These are phyloP conservation scores for Glycine tomentella DNA, from an alignment of 306 rosid genomes.

Conservation along the genomic window DNA sequence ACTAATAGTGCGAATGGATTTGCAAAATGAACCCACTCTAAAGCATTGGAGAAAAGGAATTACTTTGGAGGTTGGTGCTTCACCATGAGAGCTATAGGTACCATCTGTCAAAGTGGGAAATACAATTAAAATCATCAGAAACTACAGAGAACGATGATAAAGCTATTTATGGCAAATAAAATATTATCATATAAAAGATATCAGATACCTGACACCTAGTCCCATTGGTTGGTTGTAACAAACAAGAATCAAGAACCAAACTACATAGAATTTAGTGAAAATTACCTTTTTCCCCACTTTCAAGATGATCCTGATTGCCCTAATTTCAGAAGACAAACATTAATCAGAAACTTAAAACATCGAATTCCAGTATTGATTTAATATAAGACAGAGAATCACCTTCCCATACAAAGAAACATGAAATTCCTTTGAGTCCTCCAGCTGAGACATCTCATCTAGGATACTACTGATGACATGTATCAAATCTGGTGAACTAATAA, in stretches of 20 bases:
- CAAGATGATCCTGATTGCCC: constrained; percentile 51
- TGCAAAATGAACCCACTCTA: constrained; percentile 40
- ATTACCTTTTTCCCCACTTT: constrained; percentile 55
- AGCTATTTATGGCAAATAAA: background rate
- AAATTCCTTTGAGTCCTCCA: constrained; percentile 85
- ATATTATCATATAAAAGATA: background rate
- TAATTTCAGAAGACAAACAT: constrained; percentile 46
- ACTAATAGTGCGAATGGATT: constrained; percentile 15
- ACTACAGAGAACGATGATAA: background rate
- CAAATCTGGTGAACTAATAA: constrained; percentile 70
- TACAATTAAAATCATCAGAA: constrained; percentile 36
- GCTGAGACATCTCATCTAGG: constrained; percentile 82
- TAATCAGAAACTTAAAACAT: constrained; percentile 43
- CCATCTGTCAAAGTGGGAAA: constrained; percentile 53
- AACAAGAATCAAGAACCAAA: constrained; percentile 14
- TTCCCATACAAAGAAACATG: constrained; percentile 84
- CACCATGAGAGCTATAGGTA: constrained; percentile 42
- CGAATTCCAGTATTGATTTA: constrained; percentile 23
- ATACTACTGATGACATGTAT: constrained; percentile 49
- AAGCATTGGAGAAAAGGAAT: constrained; percentile 43
- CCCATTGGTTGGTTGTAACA: constrained; percentile 4
- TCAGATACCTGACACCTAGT: background rate
- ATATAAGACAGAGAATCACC: constrained; percentile 62
- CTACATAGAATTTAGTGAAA: constrained; percentile 25
- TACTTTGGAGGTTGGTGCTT: constrained; percentile 51